Evolutionary conservation across 495 filamentous ascomycete genomes (phyloP).

Genomic region (Penicillium egyptiacum): DNA sequence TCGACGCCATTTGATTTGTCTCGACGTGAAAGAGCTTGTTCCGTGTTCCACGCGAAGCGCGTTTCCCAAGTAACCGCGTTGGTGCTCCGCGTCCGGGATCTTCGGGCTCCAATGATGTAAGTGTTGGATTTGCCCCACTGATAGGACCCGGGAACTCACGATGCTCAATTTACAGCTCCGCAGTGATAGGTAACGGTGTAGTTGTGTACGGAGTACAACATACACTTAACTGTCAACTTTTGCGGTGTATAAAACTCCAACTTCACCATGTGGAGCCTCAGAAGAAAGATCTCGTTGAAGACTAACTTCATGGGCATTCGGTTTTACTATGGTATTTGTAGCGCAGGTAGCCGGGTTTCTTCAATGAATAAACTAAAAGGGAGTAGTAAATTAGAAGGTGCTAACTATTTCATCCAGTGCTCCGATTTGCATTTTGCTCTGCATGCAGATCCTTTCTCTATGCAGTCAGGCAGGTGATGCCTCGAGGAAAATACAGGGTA

Average conservation of each 20-base stretch:
- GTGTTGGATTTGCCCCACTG: constrained; percentile 20
- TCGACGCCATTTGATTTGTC: neutral
- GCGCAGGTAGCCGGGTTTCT: neutral
- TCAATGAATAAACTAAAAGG: neutral
- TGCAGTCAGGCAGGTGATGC: constrained; percentile 25
- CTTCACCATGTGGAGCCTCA: constrained; percentile 2
- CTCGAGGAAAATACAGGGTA: constrained; percentile 15
- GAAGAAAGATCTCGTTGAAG: neutral
- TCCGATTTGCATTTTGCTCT: constrained; percentile 20
- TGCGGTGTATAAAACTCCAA: constrained; percentile 7
- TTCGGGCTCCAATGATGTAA: constrained; percentile 25
- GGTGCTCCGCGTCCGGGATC: constrained; percentile 29
- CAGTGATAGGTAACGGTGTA: constrained; percentile 21
- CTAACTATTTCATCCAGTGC: constrained; percentile 16
- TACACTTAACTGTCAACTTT: constrained; percentile 6
- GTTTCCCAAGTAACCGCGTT: constrained; percentile 39
- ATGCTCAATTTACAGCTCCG: constrained; percentile 7
- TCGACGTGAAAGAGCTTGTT: constrained; percentile 4
- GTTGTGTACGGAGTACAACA: neutral
- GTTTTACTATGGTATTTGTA: neutral
- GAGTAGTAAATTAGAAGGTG: constrained; percentile 22
- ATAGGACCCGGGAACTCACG: constrained; percentile 23
- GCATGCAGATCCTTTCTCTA: constrained; percentile 23
- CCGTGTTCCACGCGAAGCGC: constrained; percentile 27
- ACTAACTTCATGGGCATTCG: neutral